Conservation (phyloP, 495 filamentous ascomycete species). For the Talaromyces stipitatus region DNA sequence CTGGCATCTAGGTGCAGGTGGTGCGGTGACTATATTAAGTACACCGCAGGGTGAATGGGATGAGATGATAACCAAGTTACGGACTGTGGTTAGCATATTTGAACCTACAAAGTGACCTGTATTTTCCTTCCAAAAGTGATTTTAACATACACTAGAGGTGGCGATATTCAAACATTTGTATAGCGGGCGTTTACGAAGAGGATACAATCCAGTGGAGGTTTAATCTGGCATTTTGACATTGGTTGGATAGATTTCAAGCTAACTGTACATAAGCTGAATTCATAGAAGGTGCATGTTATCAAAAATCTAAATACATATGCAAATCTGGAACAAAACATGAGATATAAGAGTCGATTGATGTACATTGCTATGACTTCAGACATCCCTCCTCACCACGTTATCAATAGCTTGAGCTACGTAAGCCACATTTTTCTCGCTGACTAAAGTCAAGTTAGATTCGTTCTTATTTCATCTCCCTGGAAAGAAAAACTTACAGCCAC, state of each 20-base stretch:
- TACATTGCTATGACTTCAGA: background rate
- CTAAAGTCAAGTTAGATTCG: constrained; percentile 78
- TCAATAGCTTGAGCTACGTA: constrained; percentile 43
- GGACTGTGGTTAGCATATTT: constrained; percentile 52
- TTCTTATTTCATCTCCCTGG: constrained; percentile 25
- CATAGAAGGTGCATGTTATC: background rate
- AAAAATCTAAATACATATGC: background rate
- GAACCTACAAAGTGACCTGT: background rate
- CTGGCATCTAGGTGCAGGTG: constrained; percentile 84
- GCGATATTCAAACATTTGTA: constrained; percentile 3
- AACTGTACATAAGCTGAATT: background rate
- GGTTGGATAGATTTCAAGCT: background rate
- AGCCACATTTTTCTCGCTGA: constrained; percentile 41
- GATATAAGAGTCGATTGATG: background rate
- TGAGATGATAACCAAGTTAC: constrained; percentile 82
- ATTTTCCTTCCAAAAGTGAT: background rate
- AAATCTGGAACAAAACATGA: background rate
- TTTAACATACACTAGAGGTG: background rate
- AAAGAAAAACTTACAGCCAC: constrained; percentile 29
- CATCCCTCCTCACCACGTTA: constrained; percentile 34
- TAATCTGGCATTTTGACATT: background rate
- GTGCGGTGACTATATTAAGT: constrained; percentile 78
- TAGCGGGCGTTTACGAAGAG: constrained; percentile 1
- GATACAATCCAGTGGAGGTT: background rate
- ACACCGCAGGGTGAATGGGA: constrained; percentile 73